These are phyloP conservation scores for Papiliotrema flavescens DNA, from an alignment of 1,284 basidiomycete species.

Conservation along the genomic window DNA sequence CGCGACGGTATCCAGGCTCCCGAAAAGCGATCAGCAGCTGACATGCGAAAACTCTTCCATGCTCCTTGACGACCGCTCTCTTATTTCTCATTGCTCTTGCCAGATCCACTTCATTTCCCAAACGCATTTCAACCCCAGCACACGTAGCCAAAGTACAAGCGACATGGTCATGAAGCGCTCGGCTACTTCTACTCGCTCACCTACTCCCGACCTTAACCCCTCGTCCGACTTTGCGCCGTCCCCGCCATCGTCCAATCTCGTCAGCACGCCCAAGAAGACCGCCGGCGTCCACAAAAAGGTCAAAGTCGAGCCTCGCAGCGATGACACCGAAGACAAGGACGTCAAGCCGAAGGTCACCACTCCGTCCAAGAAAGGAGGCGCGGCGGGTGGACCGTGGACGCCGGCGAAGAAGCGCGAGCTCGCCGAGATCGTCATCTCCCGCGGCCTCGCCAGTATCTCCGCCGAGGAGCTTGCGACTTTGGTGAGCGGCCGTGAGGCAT, in stretches of 20 bases:
- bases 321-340: not conserved
- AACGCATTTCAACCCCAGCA: too few relatives aligned
- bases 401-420: not conserved
- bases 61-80: too few relatives aligned
- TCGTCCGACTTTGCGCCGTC: not conserved
- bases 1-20: too few relatives aligned
- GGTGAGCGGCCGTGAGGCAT: not conserved
- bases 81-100: too few relatives aligned
- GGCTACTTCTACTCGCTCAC: not conserved
- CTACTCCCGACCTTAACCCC: not conserved
- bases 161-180: not conserved
- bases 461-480: not conserved
- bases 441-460: not conserved
- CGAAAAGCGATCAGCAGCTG: too few relatives aligned
- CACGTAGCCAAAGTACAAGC: not conserved
- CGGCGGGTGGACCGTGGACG: not conserved
- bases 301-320: not conserved
- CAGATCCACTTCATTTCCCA: too few relatives aligned
- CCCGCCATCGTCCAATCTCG: not conserved
- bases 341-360: not conserved
- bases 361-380: not conserved
- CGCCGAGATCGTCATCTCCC: not conserved
- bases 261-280: not conserved
- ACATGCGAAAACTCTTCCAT: too few relatives aligned
- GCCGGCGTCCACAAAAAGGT: not conserved